Conservation (phyloP, 345 rosid genomes). For the Bruguiera gymnorhiza region DNA sequence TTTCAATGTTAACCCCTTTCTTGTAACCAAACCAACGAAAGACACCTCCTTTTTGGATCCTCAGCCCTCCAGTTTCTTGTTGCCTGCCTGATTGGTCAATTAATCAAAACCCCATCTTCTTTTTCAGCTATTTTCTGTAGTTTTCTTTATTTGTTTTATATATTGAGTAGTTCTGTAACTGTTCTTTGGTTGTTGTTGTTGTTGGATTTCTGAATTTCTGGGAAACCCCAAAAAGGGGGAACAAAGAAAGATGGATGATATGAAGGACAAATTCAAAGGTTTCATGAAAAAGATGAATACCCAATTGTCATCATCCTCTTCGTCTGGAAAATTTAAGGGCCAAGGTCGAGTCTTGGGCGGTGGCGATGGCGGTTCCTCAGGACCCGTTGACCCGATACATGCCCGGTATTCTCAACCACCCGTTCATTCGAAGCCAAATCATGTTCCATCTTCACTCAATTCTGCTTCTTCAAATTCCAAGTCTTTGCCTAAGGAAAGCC, state of each 20-base stretch:
- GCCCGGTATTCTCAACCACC: conserved; percentile 42
- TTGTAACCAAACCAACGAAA: no score
- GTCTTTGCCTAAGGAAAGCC: conserved; percentile 38
- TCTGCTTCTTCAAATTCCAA: conserved; percentile 29
- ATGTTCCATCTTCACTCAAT: conserved; percentile 19
- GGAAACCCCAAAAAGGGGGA: no score
- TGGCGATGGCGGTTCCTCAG: conserved; percentile 26
- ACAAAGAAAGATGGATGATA: conserved; percentile 55
- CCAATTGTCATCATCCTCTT: conserved; percentile 53
- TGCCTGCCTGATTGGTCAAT: no score
- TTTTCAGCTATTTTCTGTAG: no score
- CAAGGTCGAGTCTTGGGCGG: conserved; percentile 71
- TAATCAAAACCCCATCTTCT: no score
- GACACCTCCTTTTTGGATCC: no score
- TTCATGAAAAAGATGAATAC: conserved; percentile 83
- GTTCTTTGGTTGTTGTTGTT: not conserved
- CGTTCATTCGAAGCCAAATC: conserved; percentile 29
- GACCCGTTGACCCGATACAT: conserved; percentile 43
- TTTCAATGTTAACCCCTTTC: no score
- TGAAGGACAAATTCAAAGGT: conserved; percentile 84
- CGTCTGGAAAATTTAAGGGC: conserved; percentile 81
- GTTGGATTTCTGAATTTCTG: not conserved
- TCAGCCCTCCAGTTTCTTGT: no score
- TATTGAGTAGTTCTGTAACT: not conserved
- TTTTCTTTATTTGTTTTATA: not conserved